These are phyloP conservation scores for Suhomyces faveliae DNA, from an alignment of 805 yeast species.

Conservation along the genomic window DNA sequence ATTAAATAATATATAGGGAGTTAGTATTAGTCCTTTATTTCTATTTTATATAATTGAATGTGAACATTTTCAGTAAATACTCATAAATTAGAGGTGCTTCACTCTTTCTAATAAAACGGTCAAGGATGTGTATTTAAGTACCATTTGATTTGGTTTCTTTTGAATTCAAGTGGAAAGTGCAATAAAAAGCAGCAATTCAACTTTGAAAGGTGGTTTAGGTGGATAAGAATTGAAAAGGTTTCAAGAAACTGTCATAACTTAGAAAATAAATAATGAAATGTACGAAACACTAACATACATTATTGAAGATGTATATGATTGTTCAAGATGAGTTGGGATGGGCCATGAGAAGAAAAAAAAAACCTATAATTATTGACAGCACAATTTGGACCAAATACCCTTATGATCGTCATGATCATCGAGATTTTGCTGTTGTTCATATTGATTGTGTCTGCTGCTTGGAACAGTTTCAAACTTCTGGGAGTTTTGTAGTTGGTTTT, in stretches of 20 bases:
- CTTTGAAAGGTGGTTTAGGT: not conserved
- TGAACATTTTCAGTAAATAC: not conserved
- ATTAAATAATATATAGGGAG: slow-evolving; percentile 3
- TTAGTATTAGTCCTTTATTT: not conserved
- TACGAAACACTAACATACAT: not conserved
- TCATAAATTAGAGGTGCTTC: not conserved
- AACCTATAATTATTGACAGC: slow-evolving; percentile 33
- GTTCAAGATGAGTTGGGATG: not conserved
- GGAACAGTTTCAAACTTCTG: slow-evolving; percentile 13
- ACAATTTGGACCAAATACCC: slow-evolving; percentile 43
- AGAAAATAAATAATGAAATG: not conserved
- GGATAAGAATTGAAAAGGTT: slow-evolving; percentile 2
- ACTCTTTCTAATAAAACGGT: slow-evolving; percentile 3
- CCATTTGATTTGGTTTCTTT: not conserved
- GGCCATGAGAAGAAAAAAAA: not conserved
- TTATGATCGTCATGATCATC: slow-evolving; percentile 34
- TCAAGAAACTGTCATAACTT: not conserved
- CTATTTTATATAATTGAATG: not conserved
- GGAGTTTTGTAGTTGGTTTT: slow-evolving; percentile 9
- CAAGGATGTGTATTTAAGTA: not conserved
- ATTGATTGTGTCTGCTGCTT: slow-evolving; percentile 22
- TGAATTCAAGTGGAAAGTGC: not conserved
- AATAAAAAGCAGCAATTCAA: not conserved
- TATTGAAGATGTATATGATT: not conserved
- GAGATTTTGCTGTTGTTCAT: slow-evolving; percentile 39